A percentile compares a stretch with the other conserved stretches of the same genome.
phyloP scores from a whole-genome alignment of 1,284 basidiomycete species.

The Tilletia walkeri region DNA sequence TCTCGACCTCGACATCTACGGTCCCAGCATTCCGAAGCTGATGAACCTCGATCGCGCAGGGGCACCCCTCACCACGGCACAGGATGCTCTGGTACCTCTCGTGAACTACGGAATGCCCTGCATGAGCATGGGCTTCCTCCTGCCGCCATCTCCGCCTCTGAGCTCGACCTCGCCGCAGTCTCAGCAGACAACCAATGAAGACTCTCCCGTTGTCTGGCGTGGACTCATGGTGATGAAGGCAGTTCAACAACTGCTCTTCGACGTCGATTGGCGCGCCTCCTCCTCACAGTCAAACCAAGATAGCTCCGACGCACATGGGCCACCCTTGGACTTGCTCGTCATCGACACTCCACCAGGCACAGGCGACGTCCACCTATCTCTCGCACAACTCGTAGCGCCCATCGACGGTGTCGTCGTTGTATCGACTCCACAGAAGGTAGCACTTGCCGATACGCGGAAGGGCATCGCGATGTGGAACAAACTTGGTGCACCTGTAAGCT shows the following conservation, averaged over 20 bases:
- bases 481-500: constrained; percentile 77
- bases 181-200: constrained; percentile 55
- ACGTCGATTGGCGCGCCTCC: constrained; percentile 77
- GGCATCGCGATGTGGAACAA: constrained; percentile 92
- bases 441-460: constrained; percentile 85
- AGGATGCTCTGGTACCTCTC: constrained; percentile 72
- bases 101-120: constrained; percentile 85
- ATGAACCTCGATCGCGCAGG: constrained; percentile 81
- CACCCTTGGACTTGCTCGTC: constrained; percentile 74
- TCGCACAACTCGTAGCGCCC: constrained; percentile 76
- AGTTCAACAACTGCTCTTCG: constrained; percentile 91
- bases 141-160: constrained; percentile 53
- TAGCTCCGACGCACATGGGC: background rate
- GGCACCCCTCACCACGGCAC: constrained; percentile 73
- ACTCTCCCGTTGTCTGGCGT: constrained; percentile 87
- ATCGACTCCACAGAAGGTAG: constrained; percentile 93
- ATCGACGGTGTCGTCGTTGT: constrained; percentile 60
- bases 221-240: constrained; percentile 99
- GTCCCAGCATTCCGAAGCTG: constrained; percentile 89
- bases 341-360: constrained; percentile 98
- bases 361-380: constrained; percentile 87
- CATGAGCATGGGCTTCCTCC: constrained; percentile 90
- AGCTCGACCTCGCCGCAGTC: constrained; percentile 23
- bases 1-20: constrained; percentile 92
- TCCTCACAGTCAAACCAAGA: background rate